Conservation (phyloP, 305 asterid species). For the Solanum aculeatissimum region DNA sequence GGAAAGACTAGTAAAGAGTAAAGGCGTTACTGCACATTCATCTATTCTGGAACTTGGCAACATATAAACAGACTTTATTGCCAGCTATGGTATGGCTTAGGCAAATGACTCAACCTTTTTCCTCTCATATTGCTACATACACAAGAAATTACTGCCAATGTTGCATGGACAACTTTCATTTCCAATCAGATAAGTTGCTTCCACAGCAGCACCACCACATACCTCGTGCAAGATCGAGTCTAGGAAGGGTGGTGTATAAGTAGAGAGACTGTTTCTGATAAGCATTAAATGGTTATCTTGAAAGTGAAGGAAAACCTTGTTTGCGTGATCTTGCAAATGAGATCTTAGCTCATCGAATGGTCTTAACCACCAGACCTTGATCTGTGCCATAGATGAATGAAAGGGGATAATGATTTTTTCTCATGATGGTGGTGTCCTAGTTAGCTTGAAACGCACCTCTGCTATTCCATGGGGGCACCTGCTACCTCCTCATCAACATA, state of each 20-base stretch:
- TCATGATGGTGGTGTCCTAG: neutral
- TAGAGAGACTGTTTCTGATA: neutral
- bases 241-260: neutral
- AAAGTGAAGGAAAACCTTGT: neutral
- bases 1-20: neutral
- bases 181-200: neutral
- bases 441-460: neutral
- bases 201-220: neutral
- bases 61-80: no score
- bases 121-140: no score
- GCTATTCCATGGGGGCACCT: neutral
- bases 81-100: neutral
- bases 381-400: neutral
- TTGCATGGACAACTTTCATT: neutral
- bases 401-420: neutral
- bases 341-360: no score
- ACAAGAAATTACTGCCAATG: no score
- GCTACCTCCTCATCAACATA: neutral
- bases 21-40: neutral
- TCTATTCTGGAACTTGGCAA: no score
- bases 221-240: neutral
- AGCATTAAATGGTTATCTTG: neutral
- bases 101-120: neutral
- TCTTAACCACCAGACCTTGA: neutral
- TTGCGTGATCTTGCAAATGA: neutral